Percentiles rank a stretch among this genome's conserved stretches.
These are phyloP conservation scores for Marasmius tenuissimus DNA, from an alignment of 1,284 basidiomycete genomes.

Conservation along the genomic window DNA sequence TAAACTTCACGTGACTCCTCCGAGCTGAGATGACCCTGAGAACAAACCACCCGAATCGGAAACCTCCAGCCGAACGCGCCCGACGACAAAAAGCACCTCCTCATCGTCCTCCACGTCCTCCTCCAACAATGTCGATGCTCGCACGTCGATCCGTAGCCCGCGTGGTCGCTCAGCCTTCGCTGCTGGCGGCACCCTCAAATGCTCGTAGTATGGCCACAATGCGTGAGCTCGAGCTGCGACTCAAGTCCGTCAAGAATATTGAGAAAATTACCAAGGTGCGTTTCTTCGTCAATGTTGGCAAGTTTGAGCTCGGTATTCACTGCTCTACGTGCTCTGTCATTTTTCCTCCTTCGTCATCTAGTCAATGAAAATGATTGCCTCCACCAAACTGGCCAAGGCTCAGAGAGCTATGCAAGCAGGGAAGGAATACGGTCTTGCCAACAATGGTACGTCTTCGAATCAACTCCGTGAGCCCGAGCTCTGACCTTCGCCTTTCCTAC, in stretches of 20 bases:
- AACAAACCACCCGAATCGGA: not conserved
- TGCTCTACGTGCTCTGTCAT: not conserved
- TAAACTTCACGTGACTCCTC: too few relatives aligned
- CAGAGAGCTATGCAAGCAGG: constrained; percentile 93
- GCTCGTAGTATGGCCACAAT: constrained; percentile 95
- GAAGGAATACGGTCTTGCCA: constrained; percentile 93
- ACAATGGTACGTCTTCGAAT: constrained; percentile 68
- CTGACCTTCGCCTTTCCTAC: not conserved
- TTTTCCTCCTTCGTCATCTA: constrained; percentile 30
- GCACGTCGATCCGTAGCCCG: constrained; percentile 13
- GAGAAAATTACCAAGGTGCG: constrained; percentile 98
- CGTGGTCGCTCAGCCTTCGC: constrained; percentile 57
- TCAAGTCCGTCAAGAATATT: constrained; percentile 97
- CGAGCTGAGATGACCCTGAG: constrained; percentile 4
- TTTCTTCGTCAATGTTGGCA: constrained; percentile 1
- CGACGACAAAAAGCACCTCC: constrained; percentile 27
- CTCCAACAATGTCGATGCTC: constrained; percentile 7
- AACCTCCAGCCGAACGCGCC: constrained; percentile 39
- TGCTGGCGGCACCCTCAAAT: constrained; percentile 61
- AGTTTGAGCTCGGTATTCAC: too few relatives aligned
- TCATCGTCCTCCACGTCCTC: not conserved
- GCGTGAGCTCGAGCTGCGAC: constrained; percentile 93
- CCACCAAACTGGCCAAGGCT: constrained; percentile 94
- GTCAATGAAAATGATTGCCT: constrained; percentile 99
- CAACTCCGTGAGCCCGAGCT: not conserved